A percentile compares a stretch with the other conserved stretches of the same genome.
These are phyloP conservation scores for Salvia rosmarinus DNA, from an alignment of 257 asterid species.

Conservation along the genomic window DNA sequence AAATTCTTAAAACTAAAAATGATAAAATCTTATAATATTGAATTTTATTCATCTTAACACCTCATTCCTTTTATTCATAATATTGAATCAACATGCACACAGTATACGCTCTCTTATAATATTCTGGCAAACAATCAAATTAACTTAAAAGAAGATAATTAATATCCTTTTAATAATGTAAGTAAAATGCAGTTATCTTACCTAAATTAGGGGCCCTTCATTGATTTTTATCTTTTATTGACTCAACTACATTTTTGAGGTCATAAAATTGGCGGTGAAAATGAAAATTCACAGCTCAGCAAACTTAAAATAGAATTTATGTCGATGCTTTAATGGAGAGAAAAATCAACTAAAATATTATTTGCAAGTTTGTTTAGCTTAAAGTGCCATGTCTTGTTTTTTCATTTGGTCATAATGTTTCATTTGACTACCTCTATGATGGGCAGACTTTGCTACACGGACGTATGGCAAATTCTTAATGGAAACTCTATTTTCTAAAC, in stretches of 20 bases:
- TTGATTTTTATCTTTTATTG: slow-evolving; percentile 38
- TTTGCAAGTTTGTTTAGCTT: background rate
- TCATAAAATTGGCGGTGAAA: slow-evolving; percentile 33
- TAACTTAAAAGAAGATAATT: background rate
- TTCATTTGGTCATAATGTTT: background rate
- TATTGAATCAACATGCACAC: too few species aligned
- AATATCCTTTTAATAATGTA: slow-evolving; percentile 44
- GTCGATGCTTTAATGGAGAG: slow-evolving; percentile 10
- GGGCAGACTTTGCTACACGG: too few species aligned
- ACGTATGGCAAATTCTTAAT: too few species aligned
- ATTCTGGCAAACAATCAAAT: background rate
- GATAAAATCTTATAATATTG: too few species aligned
- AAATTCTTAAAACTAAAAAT: too few species aligned
- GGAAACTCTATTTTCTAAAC: too few species aligned
- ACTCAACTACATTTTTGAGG: slow-evolving; percentile 33
- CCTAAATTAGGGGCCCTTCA: slow-evolving; percentile 34
- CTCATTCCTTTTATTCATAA: too few species aligned
- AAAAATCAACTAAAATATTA: background rate
- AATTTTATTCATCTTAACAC: too few species aligned
- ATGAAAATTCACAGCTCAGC: slow-evolving; percentile 52
- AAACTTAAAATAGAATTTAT: slow-evolving; percentile 34
- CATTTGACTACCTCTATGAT: background rate
- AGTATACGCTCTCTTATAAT: too few species aligned
- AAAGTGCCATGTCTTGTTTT: slow-evolving; percentile 6
- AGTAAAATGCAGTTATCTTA: slow-evolving; percentile 40